Conservation (phyloP, 345 rosid genomes). For the Schrenkiella parvula region DNA sequence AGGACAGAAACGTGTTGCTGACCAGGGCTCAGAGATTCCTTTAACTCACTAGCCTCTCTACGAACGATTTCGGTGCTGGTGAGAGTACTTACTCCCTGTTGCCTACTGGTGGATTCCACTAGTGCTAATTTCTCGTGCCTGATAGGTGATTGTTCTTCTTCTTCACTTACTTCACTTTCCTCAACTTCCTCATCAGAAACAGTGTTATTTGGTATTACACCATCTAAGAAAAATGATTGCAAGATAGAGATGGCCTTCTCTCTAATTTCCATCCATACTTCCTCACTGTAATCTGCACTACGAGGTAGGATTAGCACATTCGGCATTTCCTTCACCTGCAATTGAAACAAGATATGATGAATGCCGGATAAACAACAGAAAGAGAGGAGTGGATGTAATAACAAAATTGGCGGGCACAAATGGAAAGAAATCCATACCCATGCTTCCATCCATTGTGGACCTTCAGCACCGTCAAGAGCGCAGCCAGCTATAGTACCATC, state of each 20-base stretch:
- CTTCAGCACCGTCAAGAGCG: slow-evolving; percentile 98
- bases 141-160: slow-evolving; percentile 39
- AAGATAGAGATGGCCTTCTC: slow-evolving; percentile 85
- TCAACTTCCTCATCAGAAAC: slow-evolving; percentile 80
- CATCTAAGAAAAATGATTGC: slow-evolving; percentile 79
- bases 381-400: background rate
- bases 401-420: background rate
- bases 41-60: slow-evolving; percentile 42
- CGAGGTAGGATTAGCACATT: slow-evolving; percentile 95
- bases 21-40: slow-evolving; percentile 53
- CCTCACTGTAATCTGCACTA: slow-evolving; percentile 99
- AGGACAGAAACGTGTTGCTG: slow-evolving; percentile 49
- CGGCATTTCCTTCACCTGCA: slow-evolving; percentile 98
- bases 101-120: slow-evolving; percentile 49
- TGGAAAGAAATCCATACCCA: slow-evolving; percentile 60
- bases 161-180: slow-evolving; percentile 54
- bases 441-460: slow-evolving; percentile 99
- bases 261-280: slow-evolving; percentile 97
- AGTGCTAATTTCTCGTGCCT: slow-evolving; percentile 42
- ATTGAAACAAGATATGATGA: background rate
- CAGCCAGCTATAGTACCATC: slow-evolving; percentile 97
- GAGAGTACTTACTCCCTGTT: slow-evolving; percentile 43
- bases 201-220: slow-evolving; percentile 63
- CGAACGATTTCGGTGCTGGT: slow-evolving; percentile 50
- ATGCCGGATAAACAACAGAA: background rate